These are phyloP conservation scores for Podospora pseudocomata DNA, from an alignment of 495 filamentous ascomycete species.

Conservation along the genomic window DNA sequence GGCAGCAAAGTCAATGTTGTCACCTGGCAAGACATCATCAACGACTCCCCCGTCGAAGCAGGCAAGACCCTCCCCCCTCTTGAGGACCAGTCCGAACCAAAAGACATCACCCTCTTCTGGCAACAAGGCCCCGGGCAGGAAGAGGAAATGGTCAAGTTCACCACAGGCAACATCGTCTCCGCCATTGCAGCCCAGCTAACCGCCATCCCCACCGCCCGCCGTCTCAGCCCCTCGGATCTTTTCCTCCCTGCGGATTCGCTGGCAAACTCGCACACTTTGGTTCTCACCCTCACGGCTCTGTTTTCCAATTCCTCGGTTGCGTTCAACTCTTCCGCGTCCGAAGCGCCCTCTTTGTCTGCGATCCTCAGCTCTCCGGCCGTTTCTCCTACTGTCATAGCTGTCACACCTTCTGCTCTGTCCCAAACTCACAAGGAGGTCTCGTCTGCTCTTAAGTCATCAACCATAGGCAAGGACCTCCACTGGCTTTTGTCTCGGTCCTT, in stretches of 20 bases:
- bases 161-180: conserved; percentile 73
- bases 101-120: conserved; percentile 61
- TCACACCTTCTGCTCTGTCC: conserved; percentile 66
- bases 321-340: conserved; percentile 78
- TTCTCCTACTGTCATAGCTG: conserved; percentile 78
- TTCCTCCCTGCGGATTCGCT: conserved; percentile 88
- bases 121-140: conserved; percentile 45
- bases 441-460: conserved; percentile 42
- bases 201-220: conserved; percentile 67
- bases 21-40: conserved; percentile 83
- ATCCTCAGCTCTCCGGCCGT: conserved; percentile 45
- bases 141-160: conserved; percentile 72
- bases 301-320: conserved; percentile 81
- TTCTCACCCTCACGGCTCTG: conserved; percentile 76
- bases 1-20: conserved; percentile 68
- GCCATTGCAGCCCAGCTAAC: conserved; percentile 74
- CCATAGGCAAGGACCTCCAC: conserved; percentile 51
- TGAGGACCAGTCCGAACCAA: conserved; percentile 45
- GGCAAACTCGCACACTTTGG: conserved; percentile 71
- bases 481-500: conserved; percentile 67
- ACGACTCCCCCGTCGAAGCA: conserved; percentile 51
- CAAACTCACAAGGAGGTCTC: conserved; percentile 55
- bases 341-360: conserved; percentile 64
- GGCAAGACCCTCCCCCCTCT: conserved; percentile 44
- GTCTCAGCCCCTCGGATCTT: conserved; percentile 67